A percentile compares a stretch with the other conserved stretches of the same genome.
These are phyloP conservation scores for Maudiozyma bulderi DNA, from an alignment of 805 yeast genomes.

Conservation along the genomic window DNA sequence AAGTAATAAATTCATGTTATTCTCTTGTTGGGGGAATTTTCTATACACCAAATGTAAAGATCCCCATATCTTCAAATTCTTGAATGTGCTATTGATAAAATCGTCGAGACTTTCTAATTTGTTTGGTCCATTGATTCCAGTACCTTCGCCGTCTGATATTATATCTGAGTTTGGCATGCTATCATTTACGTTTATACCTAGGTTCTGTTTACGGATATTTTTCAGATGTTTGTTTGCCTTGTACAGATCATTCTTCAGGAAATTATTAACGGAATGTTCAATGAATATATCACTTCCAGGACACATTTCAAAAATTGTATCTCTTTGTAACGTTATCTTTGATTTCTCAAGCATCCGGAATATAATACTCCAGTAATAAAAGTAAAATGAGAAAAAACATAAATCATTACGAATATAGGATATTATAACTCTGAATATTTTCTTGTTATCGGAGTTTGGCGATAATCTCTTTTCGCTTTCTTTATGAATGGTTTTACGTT, in stretches of 20 bases:
- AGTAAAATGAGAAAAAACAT: slow-evolving; percentile 22
- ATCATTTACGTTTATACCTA: background rate
- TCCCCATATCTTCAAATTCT: slow-evolving; percentile 21
- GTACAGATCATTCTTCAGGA: slow-evolving; percentile 15
- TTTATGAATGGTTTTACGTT: background rate
- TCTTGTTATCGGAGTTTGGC: slow-evolving; percentile 5
- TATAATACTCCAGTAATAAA: slow-evolving; percentile 27
- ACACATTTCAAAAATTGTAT: background rate
- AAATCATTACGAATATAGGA: slow-evolving; percentile 25
- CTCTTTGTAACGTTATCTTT: background rate
- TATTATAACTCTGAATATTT: slow-evolving; percentile 20
- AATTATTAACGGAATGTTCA: slow-evolving; percentile 9
- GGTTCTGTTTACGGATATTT: slow-evolving; percentile 3
- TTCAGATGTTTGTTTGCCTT: slow-evolving; percentile 6
- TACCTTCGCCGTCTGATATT: slow-evolving; percentile 2
- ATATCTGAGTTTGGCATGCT: slow-evolving; percentile 3
- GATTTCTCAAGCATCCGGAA: background rate
- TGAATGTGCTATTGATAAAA: slow-evolving; percentile 18
- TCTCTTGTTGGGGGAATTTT: slow-evolving; percentile 5
- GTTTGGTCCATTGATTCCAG: background rate
- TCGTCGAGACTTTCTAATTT: background rate
- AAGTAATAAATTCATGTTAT: slow-evolving; percentile 4
- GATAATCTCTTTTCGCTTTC: slow-evolving; percentile 2
- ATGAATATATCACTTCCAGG: slow-evolving; percentile 18
- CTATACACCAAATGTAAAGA: slow-evolving; percentile 15